Conservation (phyloP, 2,329 filamentous ascomycete genomes). For the Fusarium pseudocircinatum region DNA sequence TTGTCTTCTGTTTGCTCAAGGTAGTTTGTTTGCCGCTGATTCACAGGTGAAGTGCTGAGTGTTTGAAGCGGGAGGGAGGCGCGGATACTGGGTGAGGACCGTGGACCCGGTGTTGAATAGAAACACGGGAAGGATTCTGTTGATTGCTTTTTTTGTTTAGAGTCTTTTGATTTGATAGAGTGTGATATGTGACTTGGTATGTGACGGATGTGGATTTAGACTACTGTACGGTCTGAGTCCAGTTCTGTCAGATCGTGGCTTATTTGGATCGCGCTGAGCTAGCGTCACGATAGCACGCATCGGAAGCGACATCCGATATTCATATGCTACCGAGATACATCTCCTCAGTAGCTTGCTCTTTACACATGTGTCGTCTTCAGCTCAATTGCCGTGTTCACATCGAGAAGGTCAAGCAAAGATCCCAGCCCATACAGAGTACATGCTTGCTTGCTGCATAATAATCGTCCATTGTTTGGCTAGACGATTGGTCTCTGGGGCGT, state of each 20-base stretch:
- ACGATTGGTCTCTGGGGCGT: not conserved
- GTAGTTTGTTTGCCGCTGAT: not conserved
- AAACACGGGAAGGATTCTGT: not conserved
- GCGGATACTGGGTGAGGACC: not conserved
- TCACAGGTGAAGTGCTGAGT: not conserved
- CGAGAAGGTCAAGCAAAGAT: conserved; percentile 1
- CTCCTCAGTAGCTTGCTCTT: not conserved
- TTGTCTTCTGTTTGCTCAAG: not conserved
- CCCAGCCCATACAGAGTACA: too few relatives aligned
- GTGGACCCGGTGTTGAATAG: not conserved
- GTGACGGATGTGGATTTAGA: not conserved
- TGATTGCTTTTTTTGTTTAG: not conserved
- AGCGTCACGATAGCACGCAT: not conserved
- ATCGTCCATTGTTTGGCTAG: not conserved
- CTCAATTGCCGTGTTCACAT: conserved; percentile 7
- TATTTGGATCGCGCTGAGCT: not conserved
- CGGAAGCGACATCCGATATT: not conserved
- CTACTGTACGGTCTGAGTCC: not conserved
- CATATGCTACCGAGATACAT: conserved; percentile 1
- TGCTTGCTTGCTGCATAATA: not conserved
- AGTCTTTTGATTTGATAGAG: not conserved
- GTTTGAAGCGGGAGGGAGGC: not conserved
- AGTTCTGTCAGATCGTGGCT: not conserved
- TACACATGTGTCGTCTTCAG: not conserved
- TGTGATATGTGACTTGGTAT: not conserved